A percentile compares a stretch with the other conserved stretches of the same genome.
These are phyloP conservation scores for Beauveria sp. DNA, from an alignment of 2,329 filamentous ascomycete species.

Conservation along the genomic window DNA sequence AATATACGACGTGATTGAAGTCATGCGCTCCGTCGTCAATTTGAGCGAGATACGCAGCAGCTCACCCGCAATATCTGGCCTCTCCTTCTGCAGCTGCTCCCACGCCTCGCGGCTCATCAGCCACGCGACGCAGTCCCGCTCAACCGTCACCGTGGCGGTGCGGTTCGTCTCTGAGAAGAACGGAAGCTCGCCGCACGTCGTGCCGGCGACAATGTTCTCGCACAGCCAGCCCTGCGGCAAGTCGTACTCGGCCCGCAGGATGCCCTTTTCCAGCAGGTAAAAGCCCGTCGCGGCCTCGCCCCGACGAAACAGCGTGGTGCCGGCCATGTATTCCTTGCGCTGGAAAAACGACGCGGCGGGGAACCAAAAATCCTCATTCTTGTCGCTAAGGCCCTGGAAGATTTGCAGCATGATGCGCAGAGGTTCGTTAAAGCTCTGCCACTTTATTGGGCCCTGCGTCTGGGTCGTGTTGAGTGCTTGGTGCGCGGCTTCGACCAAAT, in stretches of 20 bases:
- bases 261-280: conserved; percentile 83
- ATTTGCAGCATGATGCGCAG: conserved; percentile 87
- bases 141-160: conserved; percentile 79
- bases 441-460: conserved; percentile 54
- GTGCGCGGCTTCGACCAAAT: conserved; percentile 71
- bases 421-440: conserved; percentile 83
- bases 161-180: conserved; percentile 89
- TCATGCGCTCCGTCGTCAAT: conserved; percentile 89
- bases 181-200: conserved; percentile 89
- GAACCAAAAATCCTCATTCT: conserved; percentile 96
- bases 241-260: conserved; percentile 83
- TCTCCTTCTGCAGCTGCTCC: conserved; percentile 61
- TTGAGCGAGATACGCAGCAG: conserved; percentile 82
- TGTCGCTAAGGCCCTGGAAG: conserved; percentile 79
- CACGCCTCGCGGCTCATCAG: conserved; percentile 65
- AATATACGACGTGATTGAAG: conserved; percentile 52
- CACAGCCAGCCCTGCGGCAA: conserved; percentile 82
- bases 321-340: conserved; percentile 58
- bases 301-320: conserved; percentile 67
- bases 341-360: conserved; percentile 68
- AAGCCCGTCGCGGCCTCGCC: conserved; percentile 76
- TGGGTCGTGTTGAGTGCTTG: conserved; percentile 64
- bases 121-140: conserved; percentile 79
- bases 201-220: conserved; percentile 88
- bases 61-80: conserved; percentile 75